These are phyloP conservation scores for Chlamydomonas applanata DNA, from an alignment of 139 green algal genomes.

Conservation along the genomic window DNA sequence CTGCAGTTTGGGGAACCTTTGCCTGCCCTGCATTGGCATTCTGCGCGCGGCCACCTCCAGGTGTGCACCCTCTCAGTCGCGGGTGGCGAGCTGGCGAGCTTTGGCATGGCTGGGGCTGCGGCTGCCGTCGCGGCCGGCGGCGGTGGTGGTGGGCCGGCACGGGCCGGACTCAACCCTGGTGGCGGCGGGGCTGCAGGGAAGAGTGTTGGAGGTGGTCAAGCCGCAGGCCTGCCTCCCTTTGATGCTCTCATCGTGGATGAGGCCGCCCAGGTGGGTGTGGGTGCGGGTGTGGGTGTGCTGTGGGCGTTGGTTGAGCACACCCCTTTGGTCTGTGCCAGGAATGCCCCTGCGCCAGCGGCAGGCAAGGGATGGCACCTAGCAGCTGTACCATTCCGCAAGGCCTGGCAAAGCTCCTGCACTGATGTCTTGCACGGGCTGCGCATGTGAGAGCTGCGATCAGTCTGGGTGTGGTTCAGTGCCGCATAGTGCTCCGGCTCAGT, in stretches of 20 bases:
- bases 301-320: too few relatives aligned
- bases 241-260: slow-evolving; percentile 76
- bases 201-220: not conserved
- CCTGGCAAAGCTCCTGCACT: too few relatives aligned
- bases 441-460: too few relatives aligned
- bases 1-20: too few relatives aligned
- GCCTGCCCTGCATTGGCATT: not conserved
- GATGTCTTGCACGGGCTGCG: too few relatives aligned
- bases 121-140: not conserved
- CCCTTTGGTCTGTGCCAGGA: too few relatives aligned
- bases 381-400: too few relatives aligned
- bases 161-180: not conserved
- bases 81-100: slow-evolving; percentile 55
- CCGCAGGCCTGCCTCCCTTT: slow-evolving; percentile 35
- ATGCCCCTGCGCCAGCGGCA: too few relatives aligned
- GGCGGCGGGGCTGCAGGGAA: not conserved
- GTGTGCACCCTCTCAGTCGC: slow-evolving; percentile 61
- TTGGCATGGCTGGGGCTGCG: slow-evolving; percentile 1
- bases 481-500: too few relatives aligned
- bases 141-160: not conserved
- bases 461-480: too few relatives aligned
- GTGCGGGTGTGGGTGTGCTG: not conserved
- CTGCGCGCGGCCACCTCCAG: slow-evolving; percentile 6
- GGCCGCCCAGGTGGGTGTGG: slow-evolving; percentile 47
- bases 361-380: too few relatives aligned